phyloP scores from a whole-genome alignment of 1,139 yeast species.

The Magnusiomyces paraingens region DNA sequence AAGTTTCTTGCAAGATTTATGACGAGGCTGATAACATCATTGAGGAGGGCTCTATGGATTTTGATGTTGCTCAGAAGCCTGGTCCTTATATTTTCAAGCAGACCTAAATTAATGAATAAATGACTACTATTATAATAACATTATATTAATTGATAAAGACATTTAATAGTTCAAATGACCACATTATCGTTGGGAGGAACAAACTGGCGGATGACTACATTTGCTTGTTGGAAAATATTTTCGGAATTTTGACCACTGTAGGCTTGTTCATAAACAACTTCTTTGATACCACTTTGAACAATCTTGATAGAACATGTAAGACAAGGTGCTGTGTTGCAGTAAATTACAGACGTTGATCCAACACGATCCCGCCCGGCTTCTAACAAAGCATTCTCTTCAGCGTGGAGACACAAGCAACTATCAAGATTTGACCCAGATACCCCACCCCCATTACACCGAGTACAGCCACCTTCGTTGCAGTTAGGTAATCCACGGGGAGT shows the following conservation, averaged over 20 bases:
- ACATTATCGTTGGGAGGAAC: conserved; percentile 11
- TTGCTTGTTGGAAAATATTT: conserved; percentile 65
- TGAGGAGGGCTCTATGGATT: conserved; percentile 44
- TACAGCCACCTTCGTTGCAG: conserved; percentile 94
- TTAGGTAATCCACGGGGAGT: conserved; percentile 84
- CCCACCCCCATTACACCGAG: conserved; percentile 57
- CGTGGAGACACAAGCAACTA: conserved; percentile 90
- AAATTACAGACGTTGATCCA: conserved; percentile 55
- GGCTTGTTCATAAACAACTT: conserved; percentile 90
- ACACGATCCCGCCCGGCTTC: conserved; percentile 92
- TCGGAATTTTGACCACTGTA: conserved; percentile 83
- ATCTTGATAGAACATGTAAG: conserved; percentile 91
- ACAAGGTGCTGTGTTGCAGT: conserved; percentile 97
- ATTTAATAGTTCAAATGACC: neutral
- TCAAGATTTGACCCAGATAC: conserved; percentile 64
- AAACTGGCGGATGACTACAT: conserved; percentile 65
- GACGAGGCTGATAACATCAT: conserved; percentile 49
- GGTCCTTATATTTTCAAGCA: conserved; percentile 71
- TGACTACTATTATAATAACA: neutral
- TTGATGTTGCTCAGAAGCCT: conserved; percentile 60
- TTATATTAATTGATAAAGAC: neutral
- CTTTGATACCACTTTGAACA: conserved; percentile 84
- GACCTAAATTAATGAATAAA: conserved; percentile 10
- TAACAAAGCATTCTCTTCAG: conserved; percentile 91
- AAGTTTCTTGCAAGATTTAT: conserved; percentile 52